Conservation (phyloP, 2,329 filamentous ascomycete species). For the Achaetomium macrosporum region DNA sequence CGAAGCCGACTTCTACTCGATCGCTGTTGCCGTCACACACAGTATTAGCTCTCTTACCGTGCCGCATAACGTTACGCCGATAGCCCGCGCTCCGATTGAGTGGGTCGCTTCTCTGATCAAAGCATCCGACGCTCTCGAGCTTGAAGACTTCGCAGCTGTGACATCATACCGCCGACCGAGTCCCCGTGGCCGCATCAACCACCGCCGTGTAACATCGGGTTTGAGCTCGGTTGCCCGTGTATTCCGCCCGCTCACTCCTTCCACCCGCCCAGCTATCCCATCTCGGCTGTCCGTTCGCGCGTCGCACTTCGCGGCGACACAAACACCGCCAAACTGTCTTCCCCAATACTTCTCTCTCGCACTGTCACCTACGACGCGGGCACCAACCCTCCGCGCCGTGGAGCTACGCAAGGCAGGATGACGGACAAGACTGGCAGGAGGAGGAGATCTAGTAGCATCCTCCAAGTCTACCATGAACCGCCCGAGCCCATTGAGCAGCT, state of each 20-base stretch:
- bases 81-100: not conserved
- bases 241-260: not conserved
- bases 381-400: conserved; percentile 61
- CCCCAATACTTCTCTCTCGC: conserved; percentile 77
- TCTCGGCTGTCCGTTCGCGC: conserved; percentile 23
- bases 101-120: not conserved
- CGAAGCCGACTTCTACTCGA: not conserved
- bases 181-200: conserved; percentile 1
- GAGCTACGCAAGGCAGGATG: conserved; percentile 54
- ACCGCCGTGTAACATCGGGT: not conserved
- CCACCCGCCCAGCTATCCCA: not conserved
- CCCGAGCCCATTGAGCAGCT: conserved; percentile 95
- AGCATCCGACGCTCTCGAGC: not conserved
- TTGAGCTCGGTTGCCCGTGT: not conserved
- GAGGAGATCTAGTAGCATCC: conserved; percentile 92
- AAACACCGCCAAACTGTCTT: conserved; percentile 95
- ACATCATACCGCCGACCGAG: conserved; percentile 17
- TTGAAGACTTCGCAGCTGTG: conserved; percentile 9
- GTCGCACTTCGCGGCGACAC: conserved; percentile 24
- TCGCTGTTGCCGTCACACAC: not conserved
- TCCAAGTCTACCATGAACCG: conserved; percentile 90
- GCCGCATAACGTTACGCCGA: not conserved
- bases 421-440: conserved; percentile 64
- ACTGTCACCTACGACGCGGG: conserved; percentile 88
- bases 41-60: not conserved